These are phyloP conservation scores for Yamadazyma pseudoaaseri DNA, from an alignment of 1,139 yeast species.

Conservation along the genomic window DNA sequence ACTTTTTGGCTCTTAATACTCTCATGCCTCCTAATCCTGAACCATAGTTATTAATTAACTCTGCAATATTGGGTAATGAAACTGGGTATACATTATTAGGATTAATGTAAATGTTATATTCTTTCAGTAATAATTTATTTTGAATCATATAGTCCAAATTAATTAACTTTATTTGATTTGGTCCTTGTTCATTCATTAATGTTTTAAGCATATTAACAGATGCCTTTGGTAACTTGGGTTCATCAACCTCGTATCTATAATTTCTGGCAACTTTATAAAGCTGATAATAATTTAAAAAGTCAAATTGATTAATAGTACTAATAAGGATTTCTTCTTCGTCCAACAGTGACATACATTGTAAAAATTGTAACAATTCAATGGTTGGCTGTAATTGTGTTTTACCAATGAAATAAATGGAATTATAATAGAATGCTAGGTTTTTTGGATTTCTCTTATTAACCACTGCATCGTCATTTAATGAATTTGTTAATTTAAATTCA, in stretches of 20 bases:
- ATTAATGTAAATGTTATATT: slow-evolving; percentile 45
- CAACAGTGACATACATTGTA: slow-evolving; percentile 76
- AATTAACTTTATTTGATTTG: slow-evolving; percentile 29
- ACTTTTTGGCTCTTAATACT: slow-evolving; percentile 44
- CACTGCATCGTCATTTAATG: slow-evolving; percentile 20
- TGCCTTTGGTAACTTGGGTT: slow-evolving; percentile 55
- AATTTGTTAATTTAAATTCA: slow-evolving; percentile 19
- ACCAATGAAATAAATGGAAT: slow-evolving; percentile 58
- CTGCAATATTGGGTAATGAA: slow-evolving; percentile 58
- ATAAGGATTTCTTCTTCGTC: slow-evolving; percentile 55
- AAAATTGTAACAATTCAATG: slow-evolving; percentile 82
- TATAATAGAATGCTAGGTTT: slow-evolving; percentile 47
- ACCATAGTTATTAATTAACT: slow-evolving; percentile 60
- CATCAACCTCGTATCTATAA: slow-evolving; percentile 85
- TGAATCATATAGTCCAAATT: slow-evolving; percentile 46
- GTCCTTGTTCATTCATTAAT: slow-evolving; percentile 39
- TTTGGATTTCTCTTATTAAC: slow-evolving; percentile 27
- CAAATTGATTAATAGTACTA: slow-evolving; percentile 57
- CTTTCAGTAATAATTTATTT: slow-evolving; percentile 38
- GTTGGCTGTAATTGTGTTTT: slow-evolving; percentile 69
- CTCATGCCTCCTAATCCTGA: slow-evolving; percentile 57
- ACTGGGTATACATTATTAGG: slow-evolving; percentile 50
- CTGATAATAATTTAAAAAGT: slow-evolving; percentile 65
- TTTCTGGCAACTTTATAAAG: slow-evolving; percentile 67
- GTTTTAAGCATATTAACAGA: slow-evolving; percentile 36